Base-by-base conservation (phyloP, 345 rosid species). In the Balakata baccata region DNA sequence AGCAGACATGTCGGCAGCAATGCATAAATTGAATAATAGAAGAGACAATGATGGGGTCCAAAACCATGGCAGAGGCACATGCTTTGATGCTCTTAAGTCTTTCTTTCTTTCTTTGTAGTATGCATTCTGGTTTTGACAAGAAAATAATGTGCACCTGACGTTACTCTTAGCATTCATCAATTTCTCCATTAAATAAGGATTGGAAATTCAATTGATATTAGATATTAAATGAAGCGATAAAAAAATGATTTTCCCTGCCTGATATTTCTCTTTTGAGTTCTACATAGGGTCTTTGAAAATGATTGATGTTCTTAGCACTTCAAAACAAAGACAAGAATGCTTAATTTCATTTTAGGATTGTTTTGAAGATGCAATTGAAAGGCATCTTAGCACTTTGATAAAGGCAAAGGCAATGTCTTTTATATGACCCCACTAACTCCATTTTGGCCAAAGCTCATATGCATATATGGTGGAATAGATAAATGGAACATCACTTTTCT, bases 11-110 rank as follows among this genome's bases (percentile, higher is more conserved):
- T 74, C 73, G 38, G 78, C 53, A 2, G 9, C 14, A 11, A 6
- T 43, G 34, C 18, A 18, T 29, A 18, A 18, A 14, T 29, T 52
- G 14, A 25, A 18, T 18, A 43, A 18, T 37, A 37, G 9, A 52
- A 3, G 3, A 50, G 65, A 69, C 65, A 51, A 16, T 41, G 67
- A 5, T 20, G 13, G 25, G 72, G 77, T 29, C 34, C 34, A 29
- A 29, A 29, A 29, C 34, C 34, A 29, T 72, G 29, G 1, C 50
- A 71, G 74, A 59, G 53, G 43, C 74, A 64, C 67, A 74, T 74
- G 74, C 74, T 45, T 20, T 38, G 37, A 20, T 29, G 34, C 34
- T 1, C 1, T 29, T 29, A 29, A 29, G 34, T 29, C 34, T 29
- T 29, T 29, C 34, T 29, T 29, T 29, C 56, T 71, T 9, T 47